Evolutionary conservation across 805 yeast species (phyloP), one percentile per base, ranked within the genome.

Genomic region (Starmerella davenportii): DNA sequence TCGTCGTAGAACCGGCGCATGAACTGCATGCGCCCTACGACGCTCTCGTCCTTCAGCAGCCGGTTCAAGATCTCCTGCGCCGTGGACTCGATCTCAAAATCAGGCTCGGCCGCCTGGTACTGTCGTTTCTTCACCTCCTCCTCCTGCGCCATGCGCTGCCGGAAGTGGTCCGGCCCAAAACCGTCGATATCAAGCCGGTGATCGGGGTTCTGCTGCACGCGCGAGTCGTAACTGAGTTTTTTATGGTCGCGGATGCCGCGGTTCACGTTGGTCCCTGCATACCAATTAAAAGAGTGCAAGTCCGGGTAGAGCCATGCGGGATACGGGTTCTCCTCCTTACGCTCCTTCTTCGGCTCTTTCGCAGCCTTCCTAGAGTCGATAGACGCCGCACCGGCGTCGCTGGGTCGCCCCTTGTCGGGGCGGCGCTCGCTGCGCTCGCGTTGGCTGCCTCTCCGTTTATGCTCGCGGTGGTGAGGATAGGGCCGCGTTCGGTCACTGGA

Each of bases 181-280:
- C 95, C 95, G 8, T 62, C 69, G 9, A 85, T 85, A 54, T 85
- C 95, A 13, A 63, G 62, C 42, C 63, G 61, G 55, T 85, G 95
- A 11, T 54, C 57, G n/a, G 60, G 60, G 49, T 68, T 78, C 27
- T 74, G 72, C 35, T 74, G 74, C 27, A 85, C 74, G 53, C 96
- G 70, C 1, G 85, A 68, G 56, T 87, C 96, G 1, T 75, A 66
- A 7, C 94, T 80, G 38, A 74, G 71, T 39, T 74, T 72, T 60
- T 87, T 87, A 52, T 70, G 72, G 42, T 84, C 95, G 40, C 93
- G 63, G 17, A 87, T 69, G 38, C 96, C 96, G 30, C 63, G 59
- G 52, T 87, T 87, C 21, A 81, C 93, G 40, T 69, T 77, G 13
- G 54, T 51, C 21, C 95, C 94, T 0, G 94, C 92, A 51, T 92